Base-by-base conservation (phyloP, 169 alveolate species). In the Miamiensis avidus region DNA sequence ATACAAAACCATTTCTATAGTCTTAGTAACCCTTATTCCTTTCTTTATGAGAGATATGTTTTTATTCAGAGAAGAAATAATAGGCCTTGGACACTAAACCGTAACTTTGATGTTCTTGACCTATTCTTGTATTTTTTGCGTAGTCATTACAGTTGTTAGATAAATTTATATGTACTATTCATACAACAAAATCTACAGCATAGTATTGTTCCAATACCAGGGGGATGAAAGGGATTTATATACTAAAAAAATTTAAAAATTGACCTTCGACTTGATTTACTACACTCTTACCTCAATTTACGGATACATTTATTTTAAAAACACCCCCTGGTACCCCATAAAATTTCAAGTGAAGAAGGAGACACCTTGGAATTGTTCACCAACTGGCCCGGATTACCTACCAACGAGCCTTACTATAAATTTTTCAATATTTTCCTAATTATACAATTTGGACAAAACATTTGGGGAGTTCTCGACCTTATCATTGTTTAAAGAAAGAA, bases 401-500 rank as follows among this genome's bases (percentile, higher is more conserved):
- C 20, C 20, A 11, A 49, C 4, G 69, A 49, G 4, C 26, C 4
- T 11, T 49, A 49, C 20, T 49, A 49, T 73, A 29, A 26, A 73
- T 73, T 29, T 79, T 65, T 79, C n/a, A 1, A 34, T 15, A 20
- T 34, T 6, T 79, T 34, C 29, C 75, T 34, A 20, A 34, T 79
- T 26, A 76, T 79, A 0, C 29, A 79, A 49, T 79, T 79, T 1
- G 84, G 84, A 16, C 31, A 72, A 31, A 75, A 79, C 76, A 29
- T 49, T n/a, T 79, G 31, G 29, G 34, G 75, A 28, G 30, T 79
- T 72, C 64, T 79, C 20, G 84, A 79, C 29, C 30, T 79, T 0
- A 49, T 79, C 0, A n/a, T 79, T 26, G 34, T 79, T 28, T 49
- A 76, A 79, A 79, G 84, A 79, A 65, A 79, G 28, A 34, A 49